phyloP scores from a whole-genome alignment of 257 asterid species.

The Coffea canephora region DNA sequence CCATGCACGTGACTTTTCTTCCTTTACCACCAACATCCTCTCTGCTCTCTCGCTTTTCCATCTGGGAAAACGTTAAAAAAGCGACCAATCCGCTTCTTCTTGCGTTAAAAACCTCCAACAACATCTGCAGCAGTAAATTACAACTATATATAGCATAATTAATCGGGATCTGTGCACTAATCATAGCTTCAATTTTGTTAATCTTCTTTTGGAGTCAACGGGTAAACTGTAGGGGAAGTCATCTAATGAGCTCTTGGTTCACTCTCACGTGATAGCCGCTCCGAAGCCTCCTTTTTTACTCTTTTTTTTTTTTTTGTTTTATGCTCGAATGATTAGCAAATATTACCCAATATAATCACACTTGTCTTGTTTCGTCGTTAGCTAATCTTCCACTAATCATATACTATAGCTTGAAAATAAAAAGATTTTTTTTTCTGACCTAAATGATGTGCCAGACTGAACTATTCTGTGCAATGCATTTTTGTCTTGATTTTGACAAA shows the following conservation, averaged over 20 bases:
- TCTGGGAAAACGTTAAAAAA: background rate
- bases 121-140: background rate
- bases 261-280: slow-evolving; percentile 40
- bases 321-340: no score
- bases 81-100: no score
- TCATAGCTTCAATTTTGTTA: slow-evolving; percentile 29
- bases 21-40: slow-evolving; percentile 39
- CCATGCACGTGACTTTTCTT: slow-evolving; percentile 56
- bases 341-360: background rate
- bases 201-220: slow-evolving; percentile 28
- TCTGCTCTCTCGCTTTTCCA: background rate
- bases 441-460: background rate
- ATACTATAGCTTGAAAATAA: no score
- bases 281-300: background rate
- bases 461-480: background rate
- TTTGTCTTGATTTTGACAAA: no score
- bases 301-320: no score
- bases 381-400: background rate
- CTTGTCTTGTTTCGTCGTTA: background rate
- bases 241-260: background rate
- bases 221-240: slow-evolving; percentile 2
- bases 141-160: slow-evolving; percentile 8
- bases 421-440: no score
- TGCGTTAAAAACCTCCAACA: background rate
- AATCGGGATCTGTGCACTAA: slow-evolving; percentile 54